These are phyloP conservation scores for Orbilia oligospora DNA, from an alignment of 2,329 filamentous ascomycete species.

Conservation along the genomic window DNA sequence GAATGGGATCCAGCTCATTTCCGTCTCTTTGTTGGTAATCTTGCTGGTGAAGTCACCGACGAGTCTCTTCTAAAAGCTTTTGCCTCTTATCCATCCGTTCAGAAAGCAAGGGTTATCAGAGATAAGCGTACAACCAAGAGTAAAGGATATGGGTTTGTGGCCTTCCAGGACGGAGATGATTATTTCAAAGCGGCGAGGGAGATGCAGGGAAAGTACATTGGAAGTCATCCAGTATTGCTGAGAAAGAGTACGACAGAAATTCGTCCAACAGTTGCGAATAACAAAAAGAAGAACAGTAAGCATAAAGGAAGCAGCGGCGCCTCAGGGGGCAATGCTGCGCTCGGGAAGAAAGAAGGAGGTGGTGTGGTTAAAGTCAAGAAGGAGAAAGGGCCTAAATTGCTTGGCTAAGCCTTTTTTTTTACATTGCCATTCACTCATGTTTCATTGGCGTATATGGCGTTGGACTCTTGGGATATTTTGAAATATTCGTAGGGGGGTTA, in stretches of 20 bases:
- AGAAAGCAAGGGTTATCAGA: conserved; percentile 92
- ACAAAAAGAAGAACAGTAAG: conserved; percentile 70
- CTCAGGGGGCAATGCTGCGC: conserved; percentile 20
- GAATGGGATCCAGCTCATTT: conserved; percentile 98
- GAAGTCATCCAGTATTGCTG: conserved; percentile 91
- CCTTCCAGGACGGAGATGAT: conserved; percentile 93
- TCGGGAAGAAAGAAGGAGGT: conserved; percentile 51
- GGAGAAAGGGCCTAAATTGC: conserved; percentile 56
- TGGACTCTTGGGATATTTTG: conserved; percentile 4
- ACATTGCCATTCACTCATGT: conserved; percentile 5
- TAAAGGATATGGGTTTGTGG: conserved; percentile 96
- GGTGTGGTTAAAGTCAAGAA: conserved; percentile 55
- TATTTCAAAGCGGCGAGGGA: conserved; percentile 97
- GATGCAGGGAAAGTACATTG: conserved; percentile 99
- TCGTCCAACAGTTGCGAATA: conserved; percentile 79
- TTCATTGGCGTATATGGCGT: conserved; percentile 50
- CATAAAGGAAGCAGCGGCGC: conserved; percentile 41
- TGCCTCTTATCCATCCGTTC: conserved; percentile 85
- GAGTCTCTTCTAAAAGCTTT: conserved; percentile 96
- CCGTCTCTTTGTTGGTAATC: conserved; percentile 94
- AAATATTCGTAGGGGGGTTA: neutral
- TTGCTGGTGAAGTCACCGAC: conserved; percentile 97
- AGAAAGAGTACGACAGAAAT: conserved; percentile 93
- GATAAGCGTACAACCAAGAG: conserved; percentile 97
- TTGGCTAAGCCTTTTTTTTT: conserved; percentile 31